phyloP scores from a whole-genome alignment of 2,329 filamentous ascomycete species.

The Ophiostoma tasmaniense region DNA sequence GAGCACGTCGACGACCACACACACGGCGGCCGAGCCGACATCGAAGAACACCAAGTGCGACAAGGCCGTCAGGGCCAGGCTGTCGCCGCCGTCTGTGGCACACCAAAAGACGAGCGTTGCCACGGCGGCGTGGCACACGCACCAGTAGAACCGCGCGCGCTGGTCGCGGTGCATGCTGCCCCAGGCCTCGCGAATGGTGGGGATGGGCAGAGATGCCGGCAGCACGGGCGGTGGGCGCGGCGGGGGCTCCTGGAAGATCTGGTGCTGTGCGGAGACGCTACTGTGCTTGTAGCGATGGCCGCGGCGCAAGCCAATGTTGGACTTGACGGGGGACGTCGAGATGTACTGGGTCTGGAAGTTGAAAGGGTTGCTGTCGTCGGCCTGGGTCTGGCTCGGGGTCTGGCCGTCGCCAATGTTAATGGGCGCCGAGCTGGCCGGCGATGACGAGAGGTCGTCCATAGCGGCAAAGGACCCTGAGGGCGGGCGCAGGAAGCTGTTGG shows the following conservation, averaged over 20 bases:
- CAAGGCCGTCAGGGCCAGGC: slow-evolving; percentile 81
- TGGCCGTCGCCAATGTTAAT: background rate
- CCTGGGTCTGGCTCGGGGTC: background rate
- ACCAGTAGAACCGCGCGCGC: slow-evolving; percentile 76
- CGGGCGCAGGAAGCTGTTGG: slow-evolving; percentile 13
- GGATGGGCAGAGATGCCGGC: slow-evolving; percentile 84
- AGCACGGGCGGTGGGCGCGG: slow-evolving; percentile 77
- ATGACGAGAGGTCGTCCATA: slow-evolving; percentile 13
- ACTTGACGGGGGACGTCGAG: slow-evolving; percentile 67
- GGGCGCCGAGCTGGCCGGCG: slow-evolving; percentile 10
- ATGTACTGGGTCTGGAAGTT: slow-evolving; percentile 85
- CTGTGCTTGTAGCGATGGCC: slow-evolving; percentile 98
- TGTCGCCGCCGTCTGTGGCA: slow-evolving; percentile 58
- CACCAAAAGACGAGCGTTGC: slow-evolving; percentile 80
- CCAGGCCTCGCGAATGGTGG: slow-evolving; percentile 80
- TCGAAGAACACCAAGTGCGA: slow-evolving; percentile 95
- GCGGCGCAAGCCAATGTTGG: slow-evolving; percentile 80
- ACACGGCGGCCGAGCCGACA: slow-evolving; percentile 82
- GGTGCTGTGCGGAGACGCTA: slow-evolving; percentile 77
- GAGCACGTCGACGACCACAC: slow-evolving; percentile 84
- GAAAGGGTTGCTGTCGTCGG: slow-evolving; percentile 58
- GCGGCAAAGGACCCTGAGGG: slow-evolving; percentile 2
- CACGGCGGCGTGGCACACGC: slow-evolving; percentile 74
- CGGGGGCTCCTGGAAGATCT: slow-evolving; percentile 91
- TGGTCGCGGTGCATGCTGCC: slow-evolving; percentile 85